Conservation (phyloP, 2,329 filamentous ascomycete species). For the Nemania sp. region DNA sequence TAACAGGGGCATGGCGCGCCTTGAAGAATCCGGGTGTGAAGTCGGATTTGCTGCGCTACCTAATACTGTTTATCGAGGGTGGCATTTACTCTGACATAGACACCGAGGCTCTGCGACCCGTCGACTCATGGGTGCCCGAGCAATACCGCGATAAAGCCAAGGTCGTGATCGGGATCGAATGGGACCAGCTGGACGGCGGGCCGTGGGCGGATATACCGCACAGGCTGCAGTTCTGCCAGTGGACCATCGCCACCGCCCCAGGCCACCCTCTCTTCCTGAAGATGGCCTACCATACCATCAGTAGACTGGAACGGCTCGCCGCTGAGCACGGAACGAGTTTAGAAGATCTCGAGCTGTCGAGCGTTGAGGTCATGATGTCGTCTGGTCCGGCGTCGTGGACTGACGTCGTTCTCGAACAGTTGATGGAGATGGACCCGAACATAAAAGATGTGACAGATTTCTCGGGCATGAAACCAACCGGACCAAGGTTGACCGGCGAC, state of each 20-base stretch:
- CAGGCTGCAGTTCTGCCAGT: constrained; percentile 42
- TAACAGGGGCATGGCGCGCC: constrained; percentile 30
- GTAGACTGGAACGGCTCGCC: constrained; percentile 28
- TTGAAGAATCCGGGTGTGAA: constrained; percentile 38
- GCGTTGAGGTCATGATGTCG: constrained; percentile 39
- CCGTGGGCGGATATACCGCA: constrained; percentile 37
- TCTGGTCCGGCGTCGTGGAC: constrained; percentile 41
- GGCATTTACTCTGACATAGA: constrained; percentile 54
- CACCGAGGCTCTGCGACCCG: constrained; percentile 46
- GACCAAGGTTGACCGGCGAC: constrained; percentile 22
- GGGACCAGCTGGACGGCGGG: constrained; percentile 35
- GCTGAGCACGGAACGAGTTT: neutral
- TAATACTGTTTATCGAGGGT: constrained; percentile 69
- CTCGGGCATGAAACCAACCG: constrained; percentile 18
- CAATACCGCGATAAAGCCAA: constrained; percentile 49
- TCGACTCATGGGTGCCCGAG: constrained; percentile 61
- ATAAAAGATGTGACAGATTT: constrained; percentile 21
- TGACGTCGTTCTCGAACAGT: constrained; percentile 37
- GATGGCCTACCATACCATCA: constrained; percentile 34
- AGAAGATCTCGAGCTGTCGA: constrained; percentile 27
- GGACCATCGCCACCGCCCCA: constrained; percentile 41
- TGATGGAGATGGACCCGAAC: constrained; percentile 30
- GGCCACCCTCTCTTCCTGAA: constrained; percentile 38
- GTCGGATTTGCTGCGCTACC: constrained; percentile 63
- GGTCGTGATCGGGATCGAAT: constrained; percentile 40